These are phyloP conservation scores for Coniferiporia weirii DNA, from an alignment of 1,284 basidiomycete species.

Conservation along the genomic window DNA sequence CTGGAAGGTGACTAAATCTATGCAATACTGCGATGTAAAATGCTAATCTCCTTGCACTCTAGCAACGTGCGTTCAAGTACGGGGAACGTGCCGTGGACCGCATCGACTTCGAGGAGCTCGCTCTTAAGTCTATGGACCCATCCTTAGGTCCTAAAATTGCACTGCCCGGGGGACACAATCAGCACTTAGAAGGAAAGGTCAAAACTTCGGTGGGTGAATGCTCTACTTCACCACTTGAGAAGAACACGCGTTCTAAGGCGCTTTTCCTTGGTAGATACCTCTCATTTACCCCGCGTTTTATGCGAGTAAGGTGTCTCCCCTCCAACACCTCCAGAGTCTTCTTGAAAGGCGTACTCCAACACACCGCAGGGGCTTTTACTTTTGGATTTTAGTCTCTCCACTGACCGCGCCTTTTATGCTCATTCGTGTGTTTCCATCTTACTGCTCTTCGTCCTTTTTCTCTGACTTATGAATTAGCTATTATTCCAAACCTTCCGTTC, in stretches of 20 bases:
- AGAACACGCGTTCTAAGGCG: conserved; percentile 14
- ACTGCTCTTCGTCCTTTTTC: background rate
- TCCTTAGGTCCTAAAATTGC: conserved; percentile 48
- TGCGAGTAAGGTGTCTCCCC: conserved; percentile 39
- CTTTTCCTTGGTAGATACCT: conserved; percentile 45
- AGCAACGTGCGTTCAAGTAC: conserved; percentile 39
- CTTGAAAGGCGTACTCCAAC: conserved; percentile 51
- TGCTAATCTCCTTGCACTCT: conserved; percentile 1
- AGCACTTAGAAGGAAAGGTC: conserved; percentile 12
- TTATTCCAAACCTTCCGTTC: conserved; percentile 78
- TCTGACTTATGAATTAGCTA: conserved; percentile 36
- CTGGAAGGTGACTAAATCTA: conserved; percentile 52
- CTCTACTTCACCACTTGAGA: background rate
- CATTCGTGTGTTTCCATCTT: conserved; percentile 49
- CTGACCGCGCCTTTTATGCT: conserved; percentile 69
- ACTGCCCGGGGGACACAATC: conserved; percentile 21
- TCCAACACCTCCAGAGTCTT: conserved; percentile 50
- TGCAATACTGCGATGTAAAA: conserved; percentile 2
- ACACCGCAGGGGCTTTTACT: conserved; percentile 59
- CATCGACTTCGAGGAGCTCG: conserved; percentile 73
- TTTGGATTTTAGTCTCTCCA: conserved; percentile 60
- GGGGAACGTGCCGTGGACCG: conserved; percentile 65
- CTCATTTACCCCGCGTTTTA: conserved; percentile 57
- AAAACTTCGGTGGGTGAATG: background rate
- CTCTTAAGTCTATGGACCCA: conserved; percentile 63